Evolutionary conservation across 2,329 filamentous ascomycete species (phyloP).

Genomic region (Nigrospora oryzae): DNA sequence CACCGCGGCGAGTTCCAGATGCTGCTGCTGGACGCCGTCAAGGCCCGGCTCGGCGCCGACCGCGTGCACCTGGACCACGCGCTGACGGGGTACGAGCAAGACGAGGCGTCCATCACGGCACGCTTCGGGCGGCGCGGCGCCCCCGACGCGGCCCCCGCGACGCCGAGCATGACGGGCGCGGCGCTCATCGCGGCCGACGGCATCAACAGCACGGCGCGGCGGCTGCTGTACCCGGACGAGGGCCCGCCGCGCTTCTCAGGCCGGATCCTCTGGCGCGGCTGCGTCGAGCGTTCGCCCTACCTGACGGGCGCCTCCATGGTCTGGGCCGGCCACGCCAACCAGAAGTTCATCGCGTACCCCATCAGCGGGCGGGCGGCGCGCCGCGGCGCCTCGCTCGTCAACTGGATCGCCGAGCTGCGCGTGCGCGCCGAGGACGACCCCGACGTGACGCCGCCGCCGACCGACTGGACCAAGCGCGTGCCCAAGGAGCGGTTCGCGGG

Average conservation of each 20-base stretch:
- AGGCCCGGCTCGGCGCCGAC: slow-evolving; percentile 27
- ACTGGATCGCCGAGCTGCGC: slow-evolving; percentile 36
- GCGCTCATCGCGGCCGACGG: slow-evolving; percentile 32
- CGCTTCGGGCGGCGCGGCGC: slow-evolving; percentile 19
- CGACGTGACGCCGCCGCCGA: slow-evolving; percentile 31
- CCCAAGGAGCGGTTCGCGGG: slow-evolving; percentile 28
- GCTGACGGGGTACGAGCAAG: slow-evolving; percentile 25
- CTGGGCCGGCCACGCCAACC: slow-evolving; percentile 35
- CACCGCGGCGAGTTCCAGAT: slow-evolving; percentile 36
- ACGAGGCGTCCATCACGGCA: slow-evolving; percentile 25
- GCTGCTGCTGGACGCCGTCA: slow-evolving; percentile 29
- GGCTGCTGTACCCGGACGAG: slow-evolving; percentile 31
- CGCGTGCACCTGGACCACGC: slow-evolving; percentile 29
- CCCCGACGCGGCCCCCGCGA: slow-evolving; percentile 14
- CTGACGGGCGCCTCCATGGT: slow-evolving; percentile 33
- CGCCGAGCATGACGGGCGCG: slow-evolving; percentile 21
- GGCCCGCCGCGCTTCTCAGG: slow-evolving; percentile 34
- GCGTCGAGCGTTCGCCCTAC: slow-evolving; percentile 28
- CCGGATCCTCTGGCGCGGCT: slow-evolving; percentile 36
- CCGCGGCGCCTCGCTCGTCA: slow-evolving; percentile 28
- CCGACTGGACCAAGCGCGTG: slow-evolving; percentile 33
- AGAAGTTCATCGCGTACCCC: slow-evolving; percentile 38
- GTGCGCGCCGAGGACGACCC: slow-evolving; percentile 29
- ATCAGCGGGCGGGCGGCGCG: slow-evolving; percentile 26
- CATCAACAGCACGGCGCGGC: slow-evolving; percentile 32